Base-by-base conservation (phyloP, 495 filamentous ascomycete genomes). In the Amniculicola lignicola region DNA sequence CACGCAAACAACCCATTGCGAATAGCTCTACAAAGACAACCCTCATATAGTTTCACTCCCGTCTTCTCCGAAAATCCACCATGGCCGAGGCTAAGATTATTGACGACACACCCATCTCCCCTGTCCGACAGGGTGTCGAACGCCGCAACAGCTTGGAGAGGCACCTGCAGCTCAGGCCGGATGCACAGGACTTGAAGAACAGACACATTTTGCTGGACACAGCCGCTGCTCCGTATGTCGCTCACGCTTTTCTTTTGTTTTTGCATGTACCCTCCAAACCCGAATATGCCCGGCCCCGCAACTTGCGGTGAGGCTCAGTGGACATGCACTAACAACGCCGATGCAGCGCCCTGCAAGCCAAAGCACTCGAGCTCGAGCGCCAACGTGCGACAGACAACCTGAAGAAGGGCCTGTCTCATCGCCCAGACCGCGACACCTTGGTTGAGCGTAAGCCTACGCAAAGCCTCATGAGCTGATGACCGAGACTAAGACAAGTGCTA, bases 71-170 rank as follows among this genome's bases (percentile, higher is more conserved):
- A n/a, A n/a, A n/a, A n/a, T 22, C 48, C 52, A 41, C 54, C 49
- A 48, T 51, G 10, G 10, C 41, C 39, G 22, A 33, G 22, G 4
- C 49, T 9, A 52, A 38, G 35, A 49, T 44, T 28, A 72, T 82
- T 62, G 79, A 85, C 69, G 72, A 78, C 60, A 77, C 77, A 2
- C 77, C 80, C 62, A 87, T 87, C 70, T 84, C 86, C n/a, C 81
- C 86, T 48, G 74, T 66, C 36, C 64, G 61, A 31, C 31, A 51
- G 28, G 59, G 52, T 22, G 23, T 79, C 55, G 83, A 83, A 61
- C 85, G 90, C 62, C 88, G 88, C 70, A 85, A 94, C 74, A 90
- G 87, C n/a, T 82, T 96, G 25, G 89, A 93, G 72, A 88, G 87
- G 63, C 87, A 91, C 64, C 79, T 95, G 52, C 81, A 85, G 65